Conservation (phyloP, 345 rosid genomes). For the Eucalyptus polybractea region DNA sequence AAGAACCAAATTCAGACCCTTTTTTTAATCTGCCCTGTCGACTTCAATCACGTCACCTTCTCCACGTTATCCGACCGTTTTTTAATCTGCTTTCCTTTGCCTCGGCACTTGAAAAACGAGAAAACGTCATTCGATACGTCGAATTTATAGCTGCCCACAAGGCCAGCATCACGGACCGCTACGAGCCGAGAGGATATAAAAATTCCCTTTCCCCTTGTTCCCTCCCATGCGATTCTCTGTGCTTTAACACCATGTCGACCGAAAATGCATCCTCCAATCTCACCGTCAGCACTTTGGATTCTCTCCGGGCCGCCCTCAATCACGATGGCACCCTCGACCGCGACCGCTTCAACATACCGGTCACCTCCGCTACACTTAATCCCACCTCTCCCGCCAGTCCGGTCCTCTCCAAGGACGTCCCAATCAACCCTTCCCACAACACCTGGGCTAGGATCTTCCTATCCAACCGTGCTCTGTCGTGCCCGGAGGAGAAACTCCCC, state of each 20-base stretch:
- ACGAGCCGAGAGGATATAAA: background rate
- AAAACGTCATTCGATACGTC: background rate
- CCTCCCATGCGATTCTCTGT: background rate
- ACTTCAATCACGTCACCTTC: background rate
- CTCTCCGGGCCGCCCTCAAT: conserved; percentile 8
- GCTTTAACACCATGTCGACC: background rate
- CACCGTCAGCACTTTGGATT: conserved; percentile 3
- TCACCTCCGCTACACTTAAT: conserved; percentile 4
- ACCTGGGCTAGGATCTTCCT: conserved; percentile 20
- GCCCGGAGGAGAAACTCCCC: conserved; percentile 22
- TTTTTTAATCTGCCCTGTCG: background rate
- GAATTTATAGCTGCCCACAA: background rate
- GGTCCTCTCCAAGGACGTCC: conserved; percentile 19
- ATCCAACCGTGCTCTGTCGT: background rate
- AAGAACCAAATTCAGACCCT: background rate
- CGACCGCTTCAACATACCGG: background rate
- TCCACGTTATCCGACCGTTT: background rate
- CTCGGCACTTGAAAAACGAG: background rate
- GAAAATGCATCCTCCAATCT: background rate
- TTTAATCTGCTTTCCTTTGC: background rate
- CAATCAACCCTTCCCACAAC: conserved; percentile 8
- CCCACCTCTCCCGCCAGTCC: background rate
- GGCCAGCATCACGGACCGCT: background rate
- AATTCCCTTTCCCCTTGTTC: background rate
- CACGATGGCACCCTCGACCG: conserved; percentile 13